phyloP scores from a whole-genome alignment of 108 stramenopile genomes.

The Aurantiochytrium sp. region DNA sequence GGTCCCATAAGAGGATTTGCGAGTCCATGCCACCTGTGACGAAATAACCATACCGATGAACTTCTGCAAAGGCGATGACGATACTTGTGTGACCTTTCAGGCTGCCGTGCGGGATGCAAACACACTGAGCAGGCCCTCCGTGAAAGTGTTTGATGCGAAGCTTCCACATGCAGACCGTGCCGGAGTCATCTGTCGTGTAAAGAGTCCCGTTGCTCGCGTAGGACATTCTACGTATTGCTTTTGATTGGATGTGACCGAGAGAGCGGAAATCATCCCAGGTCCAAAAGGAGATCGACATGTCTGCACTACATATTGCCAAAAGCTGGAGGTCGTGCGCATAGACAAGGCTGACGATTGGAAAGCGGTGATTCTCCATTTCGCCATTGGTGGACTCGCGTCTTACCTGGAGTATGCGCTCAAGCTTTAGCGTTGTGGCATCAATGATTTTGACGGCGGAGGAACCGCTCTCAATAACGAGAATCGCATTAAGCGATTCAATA shows the following conservation, averaged over 20 bases:
- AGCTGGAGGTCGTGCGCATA: slow-evolving; percentile 2
- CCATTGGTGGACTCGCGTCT: not conserved
- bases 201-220: not conserved
- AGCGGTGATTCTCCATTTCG: not conserved
- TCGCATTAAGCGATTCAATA: not conserved
- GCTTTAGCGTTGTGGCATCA: not conserved
- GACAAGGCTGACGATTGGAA: not conserved
- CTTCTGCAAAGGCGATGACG: not conserved
- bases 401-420: not conserved
- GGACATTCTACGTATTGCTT: not conserved
- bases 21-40: not conserved
- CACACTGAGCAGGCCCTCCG: not conserved
- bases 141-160: not conserved
- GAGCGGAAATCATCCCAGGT: slow-evolving; percentile 3
- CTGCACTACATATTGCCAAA: not conserved
- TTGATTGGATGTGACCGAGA: not conserved
- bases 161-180: not conserved
- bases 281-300: slow-evolving; percentile 7
- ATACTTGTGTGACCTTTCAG: not conserved
- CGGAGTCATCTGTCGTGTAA: slow-evolving; percentile 10
- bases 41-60: not conserved
- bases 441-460: not conserved
- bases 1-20: not conserved
- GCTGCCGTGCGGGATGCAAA: not conserved
- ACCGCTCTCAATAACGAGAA: not conserved